These are phyloP conservation scores for Mucor velutinosus DNA, from an alignment of 371 early-diverging fungal species.

Conservation along the genomic window DNA sequence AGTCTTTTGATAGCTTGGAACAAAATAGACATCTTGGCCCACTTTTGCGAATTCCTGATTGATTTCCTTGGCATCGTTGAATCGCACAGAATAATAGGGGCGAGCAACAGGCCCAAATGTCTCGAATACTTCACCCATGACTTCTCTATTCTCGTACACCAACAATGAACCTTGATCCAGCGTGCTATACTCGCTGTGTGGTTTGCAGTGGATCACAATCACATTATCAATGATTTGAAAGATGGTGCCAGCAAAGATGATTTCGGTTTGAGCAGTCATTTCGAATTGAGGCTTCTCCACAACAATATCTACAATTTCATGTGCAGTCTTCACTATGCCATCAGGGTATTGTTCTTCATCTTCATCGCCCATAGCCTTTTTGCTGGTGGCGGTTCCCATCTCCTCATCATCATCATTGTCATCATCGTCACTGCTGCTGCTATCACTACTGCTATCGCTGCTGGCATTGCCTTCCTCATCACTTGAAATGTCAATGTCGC, in stretches of 20 bases:
- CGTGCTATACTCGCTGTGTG: constrained; percentile 55
- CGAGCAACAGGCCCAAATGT: constrained; percentile 90
- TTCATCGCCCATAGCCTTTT: constrained; percentile 17
- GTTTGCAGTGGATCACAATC: constrained; percentile 70
- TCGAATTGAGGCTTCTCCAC: constrained; percentile 62
- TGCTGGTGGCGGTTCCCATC: not conserved
- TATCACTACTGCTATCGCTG: constrained; percentile 7
- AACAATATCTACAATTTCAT: constrained; percentile 63
- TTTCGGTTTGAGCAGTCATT: constrained; percentile 57
- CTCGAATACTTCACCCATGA: constrained; percentile 88
- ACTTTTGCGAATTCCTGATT: constrained; percentile 37
- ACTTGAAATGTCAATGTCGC: constrained; percentile 38
- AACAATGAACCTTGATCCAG: constrained; percentile 82
- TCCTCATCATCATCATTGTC: constrained; percentile 1
- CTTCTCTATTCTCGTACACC: constrained; percentile 62
- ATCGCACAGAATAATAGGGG: constrained; percentile 85
- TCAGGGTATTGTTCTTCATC: constrained; percentile 13
- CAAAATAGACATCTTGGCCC: constrained; percentile 67
- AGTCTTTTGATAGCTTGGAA: constrained; percentile 52
- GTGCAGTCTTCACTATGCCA: constrained; percentile 38
- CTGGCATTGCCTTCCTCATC: constrained; percentile 21
- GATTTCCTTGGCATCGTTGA: constrained; percentile 66
- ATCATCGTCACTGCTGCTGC: constrained; percentile 18
- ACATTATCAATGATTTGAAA: constrained; percentile 72
- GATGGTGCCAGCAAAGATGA: constrained; percentile 69